Conservation (phyloP, 2,329 filamentous ascomycete species). For the Fusarium luffae region DNA sequence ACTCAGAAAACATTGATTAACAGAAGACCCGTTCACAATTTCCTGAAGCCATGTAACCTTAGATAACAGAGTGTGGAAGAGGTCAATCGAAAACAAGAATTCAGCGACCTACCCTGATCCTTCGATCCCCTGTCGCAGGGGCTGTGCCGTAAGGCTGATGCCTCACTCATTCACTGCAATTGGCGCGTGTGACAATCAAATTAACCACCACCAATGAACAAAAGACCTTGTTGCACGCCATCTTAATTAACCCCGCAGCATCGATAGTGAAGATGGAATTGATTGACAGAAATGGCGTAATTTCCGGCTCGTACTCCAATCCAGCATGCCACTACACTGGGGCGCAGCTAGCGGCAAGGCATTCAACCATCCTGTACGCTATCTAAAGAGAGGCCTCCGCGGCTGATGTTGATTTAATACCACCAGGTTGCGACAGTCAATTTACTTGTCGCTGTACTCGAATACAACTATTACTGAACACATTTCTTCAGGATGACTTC, state of each 20-base stretch:
- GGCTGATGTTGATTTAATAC: neutral
- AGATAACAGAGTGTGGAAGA: neutral
- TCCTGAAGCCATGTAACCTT: neutral
- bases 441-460: neutral
- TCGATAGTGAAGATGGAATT: neutral
- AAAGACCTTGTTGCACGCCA: neutral
- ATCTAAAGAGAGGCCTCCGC: constrained; percentile 11
- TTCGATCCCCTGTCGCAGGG: neutral
- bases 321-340: neutral
- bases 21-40: neutral
- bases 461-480: neutral
- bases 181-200: neutral
- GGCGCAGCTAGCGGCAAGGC: neutral
- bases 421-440: neutral
- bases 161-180: neutral
- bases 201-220: neutral
- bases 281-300: neutral
- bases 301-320: neutral
- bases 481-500: neutral
- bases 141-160: neutral
- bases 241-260: neutral
- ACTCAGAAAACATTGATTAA: too few species aligned
- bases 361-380: neutral
- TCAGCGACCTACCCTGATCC: neutral
- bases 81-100: neutral